These are phyloP conservation scores for Xylaria palmicola DNA, from an alignment of 495 filamentous ascomycete species.

Conservation along the genomic window DNA sequence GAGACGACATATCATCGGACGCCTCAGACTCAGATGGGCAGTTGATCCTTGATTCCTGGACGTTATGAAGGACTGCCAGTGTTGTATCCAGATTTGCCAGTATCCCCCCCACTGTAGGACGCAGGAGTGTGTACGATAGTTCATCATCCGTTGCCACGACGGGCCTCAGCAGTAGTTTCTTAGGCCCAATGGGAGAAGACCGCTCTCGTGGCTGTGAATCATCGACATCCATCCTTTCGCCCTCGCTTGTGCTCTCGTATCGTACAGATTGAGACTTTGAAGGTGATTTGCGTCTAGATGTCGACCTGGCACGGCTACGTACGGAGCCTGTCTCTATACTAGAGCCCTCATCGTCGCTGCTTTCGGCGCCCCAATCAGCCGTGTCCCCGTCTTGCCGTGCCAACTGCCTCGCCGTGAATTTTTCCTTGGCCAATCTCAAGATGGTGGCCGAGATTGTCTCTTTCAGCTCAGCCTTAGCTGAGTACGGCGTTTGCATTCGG, in stretches of 20 bases:
- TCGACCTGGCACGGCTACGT: background rate
- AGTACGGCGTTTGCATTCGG: constrained; percentile 38
- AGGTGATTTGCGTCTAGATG: constrained; percentile 5
- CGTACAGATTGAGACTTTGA: constrained; percentile 7
- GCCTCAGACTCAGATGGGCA: constrained; percentile 17
- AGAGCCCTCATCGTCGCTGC: background rate
- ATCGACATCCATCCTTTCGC: constrained; percentile 23
- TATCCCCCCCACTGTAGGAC: constrained; percentile 63
- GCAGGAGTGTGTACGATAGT: constrained; percentile 55
- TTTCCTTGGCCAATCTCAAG: constrained; percentile 62
- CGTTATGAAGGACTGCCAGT: constrained; percentile 64
- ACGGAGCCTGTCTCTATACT: background rate
- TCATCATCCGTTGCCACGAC: constrained; percentile 54
- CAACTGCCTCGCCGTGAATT: constrained; percentile 41
- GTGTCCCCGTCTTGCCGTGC: background rate
- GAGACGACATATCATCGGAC: constrained; percentile 26
- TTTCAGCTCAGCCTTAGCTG: constrained; percentile 60
- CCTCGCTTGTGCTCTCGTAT: constrained; percentile 21
- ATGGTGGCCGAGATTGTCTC: constrained; percentile 64
- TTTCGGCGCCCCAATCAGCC: background rate
- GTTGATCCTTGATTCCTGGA: constrained; percentile 46
- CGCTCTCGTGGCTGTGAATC: constrained; percentile 2
- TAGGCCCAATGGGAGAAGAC: background rate
- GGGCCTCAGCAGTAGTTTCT: constrained; percentile 19
- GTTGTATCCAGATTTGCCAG: constrained; percentile 64